These are phyloP conservation scores for Teratosphaeria epicoccoides DNA, from an alignment of 2,329 filamentous ascomycete species.

Conservation along the genomic window DNA sequence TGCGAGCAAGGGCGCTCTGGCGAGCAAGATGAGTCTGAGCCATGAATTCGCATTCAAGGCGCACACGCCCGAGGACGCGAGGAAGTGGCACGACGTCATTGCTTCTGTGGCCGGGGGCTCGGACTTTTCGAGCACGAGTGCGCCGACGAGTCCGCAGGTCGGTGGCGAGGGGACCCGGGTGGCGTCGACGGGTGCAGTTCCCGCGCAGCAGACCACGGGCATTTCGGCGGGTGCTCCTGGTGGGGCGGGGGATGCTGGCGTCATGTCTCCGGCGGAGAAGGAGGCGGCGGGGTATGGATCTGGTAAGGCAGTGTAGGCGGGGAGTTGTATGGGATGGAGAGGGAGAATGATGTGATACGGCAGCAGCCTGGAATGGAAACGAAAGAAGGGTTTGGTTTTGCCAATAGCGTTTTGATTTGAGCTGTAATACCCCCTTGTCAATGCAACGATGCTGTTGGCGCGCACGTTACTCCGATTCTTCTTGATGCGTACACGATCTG, in stretches of 20 bases:
- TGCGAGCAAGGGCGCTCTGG: conserved; percentile 62
- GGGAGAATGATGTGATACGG: neutral
- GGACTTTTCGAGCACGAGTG: conserved; percentile 29
- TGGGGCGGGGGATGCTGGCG: neutral
- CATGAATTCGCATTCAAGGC: conserved; percentile 84
- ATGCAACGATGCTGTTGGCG: no score
- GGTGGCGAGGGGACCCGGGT: neutral
- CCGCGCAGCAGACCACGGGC: neutral
- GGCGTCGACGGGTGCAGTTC: neutral
- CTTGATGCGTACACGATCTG: no score
- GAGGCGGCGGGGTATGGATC: neutral
- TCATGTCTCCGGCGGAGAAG: neutral
- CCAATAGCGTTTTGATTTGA: neutral
- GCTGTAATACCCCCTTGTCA: neutral
- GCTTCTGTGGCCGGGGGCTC: conserved; percentile 45
- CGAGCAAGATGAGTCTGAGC: conserved; percentile 67
- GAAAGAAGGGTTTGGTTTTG: neutral
- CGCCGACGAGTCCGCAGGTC: conserved; percentile 20
- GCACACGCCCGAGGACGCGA: conserved; percentile 65
- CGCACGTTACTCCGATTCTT: no score
- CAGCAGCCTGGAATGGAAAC: no score
- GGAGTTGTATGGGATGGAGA: no score
- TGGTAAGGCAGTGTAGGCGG: neutral
- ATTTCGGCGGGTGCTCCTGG: neutral
- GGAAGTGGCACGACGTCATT: conserved; percentile 76